phyloP scores from a whole-genome alignment of 495 filamentous ascomycete genomes.

The Lophiostoma macrostomum region DNA sequence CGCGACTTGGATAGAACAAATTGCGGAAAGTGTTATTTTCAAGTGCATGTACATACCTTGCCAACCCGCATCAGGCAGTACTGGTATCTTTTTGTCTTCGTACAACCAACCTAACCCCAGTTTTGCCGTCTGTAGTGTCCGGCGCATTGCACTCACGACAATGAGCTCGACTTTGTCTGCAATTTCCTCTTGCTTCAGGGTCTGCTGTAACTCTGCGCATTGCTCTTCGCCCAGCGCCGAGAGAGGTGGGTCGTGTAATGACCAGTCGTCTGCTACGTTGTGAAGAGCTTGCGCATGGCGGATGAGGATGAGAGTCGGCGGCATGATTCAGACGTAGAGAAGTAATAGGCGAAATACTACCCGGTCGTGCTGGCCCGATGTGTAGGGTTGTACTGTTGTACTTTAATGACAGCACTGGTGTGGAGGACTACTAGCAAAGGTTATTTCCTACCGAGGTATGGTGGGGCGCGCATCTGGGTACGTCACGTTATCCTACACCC shows the following conservation, averaged over 20 bases:
- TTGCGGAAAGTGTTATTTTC: too few species aligned
- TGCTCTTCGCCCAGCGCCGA: conserved; percentile 54
- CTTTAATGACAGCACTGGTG: too few species aligned
- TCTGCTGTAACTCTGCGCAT: conserved; percentile 48
- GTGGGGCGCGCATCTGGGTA: too few species aligned
- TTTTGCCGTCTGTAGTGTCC: conserved; percentile 57
- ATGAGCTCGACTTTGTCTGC: conserved; percentile 54
- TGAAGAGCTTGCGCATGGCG: conserved; percentile 26
- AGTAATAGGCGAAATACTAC: too few species aligned
- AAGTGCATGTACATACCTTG: conserved; percentile 44
- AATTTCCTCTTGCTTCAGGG: conserved; percentile 47
- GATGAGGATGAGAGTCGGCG: conserved; percentile 25
- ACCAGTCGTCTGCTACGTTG: conserved; percentile 23
- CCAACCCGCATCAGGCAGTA: conserved; percentile 53
- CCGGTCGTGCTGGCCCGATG: too few species aligned
- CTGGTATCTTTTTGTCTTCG: conserved; percentile 48
- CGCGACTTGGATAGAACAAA: too few species aligned
- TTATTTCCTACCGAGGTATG: too few species aligned
- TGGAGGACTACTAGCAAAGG: too few species aligned
- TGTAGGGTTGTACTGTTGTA: too few species aligned
- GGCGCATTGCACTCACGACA: conserved; percentile 56
- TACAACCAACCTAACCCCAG: conserved; percentile 52
- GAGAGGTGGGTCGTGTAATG: conserved; percentile 53
- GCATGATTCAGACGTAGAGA: conserved; percentile 6
- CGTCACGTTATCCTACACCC: too few species aligned